Evolutionary conservation across 495 filamentous ascomycete genomes (phyloP), one percentile per base, ranked within the genome.

Genomic region (Hypoxylon lenormandii): DNA sequence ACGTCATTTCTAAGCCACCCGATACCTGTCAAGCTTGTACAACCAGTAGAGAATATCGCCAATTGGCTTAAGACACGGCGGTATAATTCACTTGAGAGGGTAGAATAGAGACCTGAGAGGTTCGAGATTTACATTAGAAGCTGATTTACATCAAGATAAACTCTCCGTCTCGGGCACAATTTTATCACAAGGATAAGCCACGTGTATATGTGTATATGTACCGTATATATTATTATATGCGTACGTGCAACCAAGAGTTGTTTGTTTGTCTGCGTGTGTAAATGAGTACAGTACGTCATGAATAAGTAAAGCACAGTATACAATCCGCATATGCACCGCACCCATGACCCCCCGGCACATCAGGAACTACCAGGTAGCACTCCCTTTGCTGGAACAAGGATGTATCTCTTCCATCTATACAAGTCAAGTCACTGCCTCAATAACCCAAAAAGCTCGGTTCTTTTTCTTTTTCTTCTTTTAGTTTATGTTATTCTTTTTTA

Each of bases 111-210:
- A 47, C 36, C 26, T 37, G 55, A 48, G 10, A 36, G 13, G 15
- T 5, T 37, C 8, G 4, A 30, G 48, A 21, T 60, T 40, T 38
- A 8, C 6, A 38, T 48, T 59, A 38, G 43, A 37, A 26, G 46
- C 52, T 36, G 38, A 30, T 42, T 19, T 38, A 40, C 50, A 66
- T 59, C 53, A 54, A 64, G n/a, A 57, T 60, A 57, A 66, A 21
- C 63, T 57, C 54, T 42, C 45, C 45, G 40, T 26, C 33, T 48
- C 15, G n/a, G 60, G 45, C 48, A 18, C 19, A 26, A 58, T 12
- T 65, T 28, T 53, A 58, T 59, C 53, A 54, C 40, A 36, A 59
- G 49, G 55, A 46, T 21, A 43, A 33, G 30, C 30, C 10, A 33
- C 30, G 30, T 33, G 30, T 33, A 33, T 33, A 7, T 7, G 30